Evolutionary conservation across 2,329 filamentous ascomycete species (phyloP).

Genomic region (Aspergillus calidoustus): DNA sequence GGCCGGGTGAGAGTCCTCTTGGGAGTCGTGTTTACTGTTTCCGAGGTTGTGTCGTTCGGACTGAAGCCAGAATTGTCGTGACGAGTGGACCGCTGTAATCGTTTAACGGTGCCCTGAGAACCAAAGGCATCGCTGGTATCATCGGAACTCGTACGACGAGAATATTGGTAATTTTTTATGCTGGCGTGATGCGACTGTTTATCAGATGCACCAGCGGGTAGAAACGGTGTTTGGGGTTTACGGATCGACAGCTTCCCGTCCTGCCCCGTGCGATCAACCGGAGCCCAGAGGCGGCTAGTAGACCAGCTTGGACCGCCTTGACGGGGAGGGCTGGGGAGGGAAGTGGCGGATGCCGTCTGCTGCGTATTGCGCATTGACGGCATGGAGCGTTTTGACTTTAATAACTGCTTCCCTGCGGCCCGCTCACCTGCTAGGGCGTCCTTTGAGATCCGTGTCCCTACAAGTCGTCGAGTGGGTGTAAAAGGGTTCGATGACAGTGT

Average conservation of each 20-base stretch:
- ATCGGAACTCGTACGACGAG: slow-evolving; percentile 84
- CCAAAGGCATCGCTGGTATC: slow-evolving; percentile 57
- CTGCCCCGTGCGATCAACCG: slow-evolving; percentile 61
- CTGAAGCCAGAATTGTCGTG: slow-evolving; percentile 55
- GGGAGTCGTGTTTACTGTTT: slow-evolving; percentile 57
- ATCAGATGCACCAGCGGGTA: slow-evolving; percentile 75
- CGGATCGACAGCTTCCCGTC: slow-evolving; percentile 52
- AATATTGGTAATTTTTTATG: slow-evolving; percentile 70
- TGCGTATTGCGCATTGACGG: slow-evolving; percentile 58
- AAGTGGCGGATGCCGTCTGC: slow-evolving; percentile 34
- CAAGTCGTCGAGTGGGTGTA: slow-evolving; percentile 65
- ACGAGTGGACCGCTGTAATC: slow-evolving; percentile 46
- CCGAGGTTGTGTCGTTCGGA: slow-evolving; percentile 54
- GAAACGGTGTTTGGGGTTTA: slow-evolving; percentile 72
- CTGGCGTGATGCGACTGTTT: slow-evolving; percentile 78
- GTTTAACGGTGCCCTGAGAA: slow-evolving; percentile 46
- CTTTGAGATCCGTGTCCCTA: slow-evolving; percentile 50
- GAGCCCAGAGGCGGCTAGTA: slow-evolving; percentile 68
- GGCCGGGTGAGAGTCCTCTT: slow-evolving; percentile 78
- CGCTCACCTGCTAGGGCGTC: slow-evolving; percentile 49
- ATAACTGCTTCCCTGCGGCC: slow-evolving; percentile 58
- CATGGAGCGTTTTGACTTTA: slow-evolving; percentile 65
- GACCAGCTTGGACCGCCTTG: slow-evolving; percentile 41
- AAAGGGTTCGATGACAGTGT: slow-evolving; percentile 61
- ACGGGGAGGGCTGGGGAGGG: slow-evolving; percentile 44